phyloP scores from a whole-genome alignment of 768 basidiomycete species.

The Lactifluus hygrophoroides region DNA sequence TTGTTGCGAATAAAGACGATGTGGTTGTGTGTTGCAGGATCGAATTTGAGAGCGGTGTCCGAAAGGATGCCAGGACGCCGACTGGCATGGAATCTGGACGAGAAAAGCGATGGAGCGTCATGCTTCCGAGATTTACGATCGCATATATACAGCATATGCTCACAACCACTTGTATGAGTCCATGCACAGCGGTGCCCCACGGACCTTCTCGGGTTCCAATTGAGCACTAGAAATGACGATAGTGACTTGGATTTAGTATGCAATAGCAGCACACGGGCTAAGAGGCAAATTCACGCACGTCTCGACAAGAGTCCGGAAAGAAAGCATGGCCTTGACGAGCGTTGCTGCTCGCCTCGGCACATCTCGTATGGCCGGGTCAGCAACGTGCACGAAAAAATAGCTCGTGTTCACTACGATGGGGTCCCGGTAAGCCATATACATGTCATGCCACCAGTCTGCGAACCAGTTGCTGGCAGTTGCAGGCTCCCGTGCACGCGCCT shows the following conservation, averaged over 20 bases:
- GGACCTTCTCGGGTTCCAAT: constrained; percentile 83
- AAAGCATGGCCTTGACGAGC: constrained; percentile 75
- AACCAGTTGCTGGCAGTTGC: constrained; percentile 73
- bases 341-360: constrained; percentile 72
- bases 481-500: constrained; percentile 60
- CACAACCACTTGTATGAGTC: constrained; percentile 90
- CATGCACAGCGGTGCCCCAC: constrained; percentile 78
- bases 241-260: not conserved
- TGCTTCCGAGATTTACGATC: not conserved
- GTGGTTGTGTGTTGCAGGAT: constrained; percentile 68
- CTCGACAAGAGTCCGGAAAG: constrained; percentile 79
- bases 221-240: constrained; percentile 38
- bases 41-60: constrained; percentile 80
- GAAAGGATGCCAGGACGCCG: constrained; percentile 78
- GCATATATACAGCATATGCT: constrained; percentile 25
- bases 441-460: constrained; percentile 98
- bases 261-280: too few species aligned
- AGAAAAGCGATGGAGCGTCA: not conserved
- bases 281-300: constrained; percentile 38
- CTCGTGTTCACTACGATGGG: constrained; percentile 87
- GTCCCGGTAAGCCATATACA: constrained; percentile 78
- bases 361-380: constrained; percentile 45
- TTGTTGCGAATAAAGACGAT: constrained; percentile 88
- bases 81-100: constrained; percentile 76
- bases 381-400: constrained; percentile 89